Evolutionary conservation across 768 basidiomycete genomes (phyloP).

Genomic region (Clitopilus passeckerianus): DNA sequence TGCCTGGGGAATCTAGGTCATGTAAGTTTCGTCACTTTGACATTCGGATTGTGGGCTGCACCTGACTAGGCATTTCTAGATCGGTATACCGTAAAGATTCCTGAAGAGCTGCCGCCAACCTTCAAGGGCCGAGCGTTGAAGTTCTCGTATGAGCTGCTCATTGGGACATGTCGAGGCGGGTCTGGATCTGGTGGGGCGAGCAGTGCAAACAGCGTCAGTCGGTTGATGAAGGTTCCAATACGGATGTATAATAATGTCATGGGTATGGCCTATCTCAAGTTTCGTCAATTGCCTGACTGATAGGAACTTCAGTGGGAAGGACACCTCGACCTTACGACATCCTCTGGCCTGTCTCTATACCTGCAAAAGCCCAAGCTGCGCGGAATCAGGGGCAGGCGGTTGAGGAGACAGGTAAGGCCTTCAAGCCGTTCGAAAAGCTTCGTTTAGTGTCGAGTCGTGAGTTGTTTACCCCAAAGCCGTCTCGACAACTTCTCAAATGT

Average conservation of each 20-base stretch:
- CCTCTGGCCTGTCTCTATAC: slow-evolving; percentile 65
- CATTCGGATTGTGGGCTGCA: background rate
- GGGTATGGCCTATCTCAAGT: slow-evolving; percentile 26
- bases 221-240: slow-evolving; percentile 89
- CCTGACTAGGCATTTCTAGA: slow-evolving; percentile 37
- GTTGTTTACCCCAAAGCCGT: slow-evolving; percentile 5
- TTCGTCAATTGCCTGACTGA: slow-evolving; percentile 1
- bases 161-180: slow-evolving; percentile 77
- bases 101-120: slow-evolving; percentile 82
- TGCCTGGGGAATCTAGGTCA: slow-evolving; percentile 78
- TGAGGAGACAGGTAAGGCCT: slow-evolving; percentile 20
- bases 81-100: slow-evolving; percentile 73
- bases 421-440: slow-evolving; percentile 10
- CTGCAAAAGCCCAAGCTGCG: slow-evolving; percentile 24
- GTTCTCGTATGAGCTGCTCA: slow-evolving; percentile 88
- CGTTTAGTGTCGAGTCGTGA: slow-evolving; percentile 19
- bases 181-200: slow-evolving; percentile 23
- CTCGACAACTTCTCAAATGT: slow-evolving; percentile 6
- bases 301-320: slow-evolving; percentile 37
- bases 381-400: slow-evolving; percentile 33
- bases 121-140: slow-evolving; percentile 79
- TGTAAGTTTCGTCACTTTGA: slow-evolving; percentile 47
- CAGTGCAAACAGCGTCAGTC: slow-evolving; percentile 51
- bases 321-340: slow-evolving; percentile 72
- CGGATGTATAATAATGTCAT: slow-evolving; percentile 85